Evolutionary conservation across 306 rosid species (phyloP).

Genomic region (Citrullus colocynthis): DNA sequence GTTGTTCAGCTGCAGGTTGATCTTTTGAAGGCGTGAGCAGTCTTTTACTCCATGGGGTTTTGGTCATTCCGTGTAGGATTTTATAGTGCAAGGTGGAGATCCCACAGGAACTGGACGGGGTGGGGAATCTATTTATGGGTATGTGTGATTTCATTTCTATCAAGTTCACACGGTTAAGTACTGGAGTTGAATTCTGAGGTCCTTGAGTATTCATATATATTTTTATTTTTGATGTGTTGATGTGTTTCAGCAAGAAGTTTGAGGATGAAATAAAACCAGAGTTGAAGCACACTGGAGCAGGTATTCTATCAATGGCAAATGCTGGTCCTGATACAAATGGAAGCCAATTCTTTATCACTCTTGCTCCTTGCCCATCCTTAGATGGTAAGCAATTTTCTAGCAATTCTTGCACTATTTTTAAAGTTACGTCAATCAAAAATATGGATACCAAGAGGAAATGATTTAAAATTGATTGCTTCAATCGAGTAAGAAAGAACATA

Average conservation of each 20-base stretch:
- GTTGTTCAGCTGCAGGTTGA: not conserved
- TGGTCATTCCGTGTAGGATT: conserved; percentile 51
- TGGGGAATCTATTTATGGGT: conserved; percentile 98
- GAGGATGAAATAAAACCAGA: conserved; percentile 85
- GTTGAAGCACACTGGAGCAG: conserved; percentile 99
- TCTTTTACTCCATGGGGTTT: not conserved
- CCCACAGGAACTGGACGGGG: conserved; percentile 99
- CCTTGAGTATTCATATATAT: not conserved
- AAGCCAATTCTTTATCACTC: conserved; percentile 89
- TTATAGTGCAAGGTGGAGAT: conserved; percentile 98
- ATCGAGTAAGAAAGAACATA: not conserved
- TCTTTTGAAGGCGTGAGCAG: not conserved
- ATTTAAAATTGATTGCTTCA: not conserved
- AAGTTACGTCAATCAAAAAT: not conserved
- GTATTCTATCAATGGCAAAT: conserved; percentile 95
- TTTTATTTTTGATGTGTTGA: no score
- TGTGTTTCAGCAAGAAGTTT: conserved; percentile 49
- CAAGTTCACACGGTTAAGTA: not conserved
- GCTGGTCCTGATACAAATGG: conserved; percentile 94
- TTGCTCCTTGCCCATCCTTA: conserved; percentile 88
- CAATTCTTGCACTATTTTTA: not conserved
- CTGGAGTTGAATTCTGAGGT: not conserved
- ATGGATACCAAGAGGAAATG: not conserved
- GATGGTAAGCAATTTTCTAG: conserved; percentile 49
- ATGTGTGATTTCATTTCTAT: not conserved